These are phyloP conservation scores for Fistulifera pelliculosa DNA, from an alignment of 108 stramenopile genomes.

Conservation along the genomic window DNA sequence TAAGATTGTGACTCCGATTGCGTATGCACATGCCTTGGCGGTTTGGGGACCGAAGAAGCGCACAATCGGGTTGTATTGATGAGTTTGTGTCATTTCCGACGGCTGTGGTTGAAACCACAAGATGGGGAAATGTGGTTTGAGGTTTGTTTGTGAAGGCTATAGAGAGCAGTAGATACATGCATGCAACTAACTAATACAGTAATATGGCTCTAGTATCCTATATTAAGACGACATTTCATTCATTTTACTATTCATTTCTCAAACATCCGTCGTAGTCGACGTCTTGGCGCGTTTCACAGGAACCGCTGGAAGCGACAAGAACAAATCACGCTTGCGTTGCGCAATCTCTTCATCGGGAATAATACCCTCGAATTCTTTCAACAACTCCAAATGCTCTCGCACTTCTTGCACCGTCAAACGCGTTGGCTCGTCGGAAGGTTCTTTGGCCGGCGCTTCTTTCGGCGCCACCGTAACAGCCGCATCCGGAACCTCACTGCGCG, in stretches of 20 bases:
- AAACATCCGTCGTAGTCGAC: no score
- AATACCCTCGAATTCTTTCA: slow-evolving; percentile 50
- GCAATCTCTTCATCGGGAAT: slow-evolving; percentile 33
- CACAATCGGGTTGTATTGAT: slow-evolving; percentile 28
- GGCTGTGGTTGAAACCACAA: slow-evolving; percentile 25
- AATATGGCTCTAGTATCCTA: no score
- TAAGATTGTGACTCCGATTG: slow-evolving; percentile 2
- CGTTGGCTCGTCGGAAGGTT: slow-evolving; percentile 14
- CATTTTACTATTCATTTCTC: no score
- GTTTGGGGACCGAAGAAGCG: background rate
- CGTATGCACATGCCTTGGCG: slow-evolving; percentile 4
- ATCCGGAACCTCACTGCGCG: background rate
- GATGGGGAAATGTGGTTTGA: slow-evolving; percentile 5
- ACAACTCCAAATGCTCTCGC: slow-evolving; percentile 44
- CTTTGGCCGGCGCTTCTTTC: background rate
- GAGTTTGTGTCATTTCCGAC: slow-evolving; percentile 39
- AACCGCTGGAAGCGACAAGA: slow-evolving; percentile 38
- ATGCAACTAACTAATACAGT: no score
- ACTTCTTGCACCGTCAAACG: slow-evolving; percentile 37
- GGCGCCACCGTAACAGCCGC: background rate
- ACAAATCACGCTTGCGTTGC: slow-evolving; percentile 48
- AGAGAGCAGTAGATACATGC: no score
- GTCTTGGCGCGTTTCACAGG: slow-evolving; percentile 11
- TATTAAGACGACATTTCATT: no score
- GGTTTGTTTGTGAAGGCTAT: no score